Evolutionary conservation across 2,329 filamentous ascomycete species (phyloP), one percentile per base, ranked within the genome.

Genomic region (Cladophialophora psammophila): DNA sequence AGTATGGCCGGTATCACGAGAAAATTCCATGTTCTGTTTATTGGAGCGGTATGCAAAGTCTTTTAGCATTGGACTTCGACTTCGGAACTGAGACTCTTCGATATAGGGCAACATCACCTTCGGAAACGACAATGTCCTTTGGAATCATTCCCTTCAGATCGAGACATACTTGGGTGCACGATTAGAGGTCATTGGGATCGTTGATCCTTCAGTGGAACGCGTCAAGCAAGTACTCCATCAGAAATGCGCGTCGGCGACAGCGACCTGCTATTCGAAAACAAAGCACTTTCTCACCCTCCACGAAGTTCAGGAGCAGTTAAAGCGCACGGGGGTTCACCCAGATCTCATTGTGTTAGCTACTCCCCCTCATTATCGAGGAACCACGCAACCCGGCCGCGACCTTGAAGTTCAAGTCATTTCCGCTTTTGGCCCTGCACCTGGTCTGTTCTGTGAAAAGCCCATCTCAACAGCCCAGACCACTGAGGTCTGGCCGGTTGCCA

Each of bases 121-220:
- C 12, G 59, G 59, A 26, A 61, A 61, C 36, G 59, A 61, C 34
- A 60, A 60, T 31, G 59, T 61, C 13, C 61, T 55, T 12, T 64
- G 61, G 61, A 64, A 59, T 32, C 61, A 64, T 53, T 55, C 61
- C 32, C 42, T 64, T 20, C 48, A 42, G 53, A 64, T 64, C 32
- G 61, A 55, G 32, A 59, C 54, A 48, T 53, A 36, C 15, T 34
- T 61, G 9, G 45, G 59, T n/a, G 31, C 45, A 7, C 5, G 15
- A n/a, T 32, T 61, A n/a, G 42, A 53, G 10, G 45, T 61, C 34
- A 18, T 61, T 31, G 59, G 18, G 13, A 52, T 61, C 31, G 32
- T 61, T 50, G 59, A 61, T 38, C 59, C 59, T n/a, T 61, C 32
- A 10, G 45, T 38, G 26, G 59, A 61, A 38, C 59, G 59, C 42